Evolutionary conservation across 2,329 filamentous ascomycete species (phyloP), one percentile per base, ranked within the genome.

Genomic region (Fusarium azukiicola): DNA sequence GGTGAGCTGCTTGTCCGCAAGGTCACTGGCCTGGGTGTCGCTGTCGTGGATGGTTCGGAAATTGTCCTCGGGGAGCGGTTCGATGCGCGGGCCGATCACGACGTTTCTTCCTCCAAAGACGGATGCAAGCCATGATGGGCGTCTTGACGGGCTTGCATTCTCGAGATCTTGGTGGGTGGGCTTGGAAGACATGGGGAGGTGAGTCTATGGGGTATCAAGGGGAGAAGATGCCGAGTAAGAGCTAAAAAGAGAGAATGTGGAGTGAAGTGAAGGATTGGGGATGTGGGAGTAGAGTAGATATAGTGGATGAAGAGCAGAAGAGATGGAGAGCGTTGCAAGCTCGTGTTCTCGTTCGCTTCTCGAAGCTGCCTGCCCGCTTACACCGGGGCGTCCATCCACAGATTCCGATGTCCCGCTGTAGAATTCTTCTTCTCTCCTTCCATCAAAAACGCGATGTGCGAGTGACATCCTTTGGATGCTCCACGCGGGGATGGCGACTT

Each of bases 1-100:
- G 71, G 94, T 96, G 79, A 97, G 92, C 88, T 98, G 96, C 87
- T 90, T 90, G 76, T 87, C 84, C 13, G 92, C 84, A 46, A 92
- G 90, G n/a, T 88, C 89, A 50, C 88, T 85, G 79, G 88, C 89
- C 68, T 89, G 86, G 40, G 75, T 79, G 17, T 89, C 87, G 72
- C 83, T 87, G 42, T 90, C 88, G 17, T 87, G 88, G 58, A 76
- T 23, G 19, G 84, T 82, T 72, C 64, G 78, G 81, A 85, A 80
- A 72, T 86, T 84, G 36, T 7, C 36, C n/a, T 83, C 80, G 9
- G 88, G 86, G 19, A 90, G 82, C 12, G 90, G 90, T 27, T 88
- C 89, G 77, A 93, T 93, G 64, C 91, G 90, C 67, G 89, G 90
- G 6, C 91, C 91, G 74, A 92, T 85, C 54, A 80, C 81, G 66